phyloP scores from a whole-genome alignment of 228 moss, liverwort and hornwort genomes.

The Sphagnum fallax region DNA sequence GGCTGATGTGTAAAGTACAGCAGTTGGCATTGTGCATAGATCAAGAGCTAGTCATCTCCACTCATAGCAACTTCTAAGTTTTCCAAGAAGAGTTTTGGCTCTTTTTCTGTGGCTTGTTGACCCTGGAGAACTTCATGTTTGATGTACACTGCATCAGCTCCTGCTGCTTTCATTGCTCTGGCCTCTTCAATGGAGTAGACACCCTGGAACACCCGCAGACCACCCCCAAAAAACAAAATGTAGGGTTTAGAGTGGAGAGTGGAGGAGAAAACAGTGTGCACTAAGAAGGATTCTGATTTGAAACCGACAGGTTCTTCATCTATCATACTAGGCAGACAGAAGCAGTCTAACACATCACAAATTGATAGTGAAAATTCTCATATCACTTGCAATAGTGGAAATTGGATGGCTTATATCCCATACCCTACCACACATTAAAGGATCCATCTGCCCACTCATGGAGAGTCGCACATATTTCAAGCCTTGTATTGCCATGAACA shows the following conservation, averaged over 20 bases:
- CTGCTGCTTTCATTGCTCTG: constrained; percentile 54
- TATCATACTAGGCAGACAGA: not conserved
- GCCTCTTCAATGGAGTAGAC: constrained; percentile 83
- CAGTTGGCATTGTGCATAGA: not conserved
- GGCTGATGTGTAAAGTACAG: not conserved
- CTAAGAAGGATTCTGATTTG: not conserved
- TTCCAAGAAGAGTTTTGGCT: constrained; percentile 52
- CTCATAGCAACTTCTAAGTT: constrained; percentile 52
- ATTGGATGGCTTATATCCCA: too few species aligned
- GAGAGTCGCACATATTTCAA: too few species aligned
- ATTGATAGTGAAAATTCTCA: too few species aligned
- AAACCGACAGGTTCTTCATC: not conserved
- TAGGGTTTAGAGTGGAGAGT: too few species aligned
- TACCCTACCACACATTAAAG: too few species aligned
- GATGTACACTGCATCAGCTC: constrained; percentile 81
- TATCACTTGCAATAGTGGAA: too few species aligned
- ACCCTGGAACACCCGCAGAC: constrained; percentile 31
- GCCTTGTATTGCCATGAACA: too few species aligned
- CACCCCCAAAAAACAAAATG: too few species aligned
- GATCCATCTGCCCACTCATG: too few species aligned
- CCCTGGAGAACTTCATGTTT: constrained; percentile 77
- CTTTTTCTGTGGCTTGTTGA: constrained; percentile 43
- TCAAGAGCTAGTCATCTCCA: constrained; percentile 33
- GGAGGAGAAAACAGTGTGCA: not conserved
- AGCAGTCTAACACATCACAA: too few species aligned